Conservation (phyloP, 768 basidiomycete species). For the Hericium erinaceus region DNA sequence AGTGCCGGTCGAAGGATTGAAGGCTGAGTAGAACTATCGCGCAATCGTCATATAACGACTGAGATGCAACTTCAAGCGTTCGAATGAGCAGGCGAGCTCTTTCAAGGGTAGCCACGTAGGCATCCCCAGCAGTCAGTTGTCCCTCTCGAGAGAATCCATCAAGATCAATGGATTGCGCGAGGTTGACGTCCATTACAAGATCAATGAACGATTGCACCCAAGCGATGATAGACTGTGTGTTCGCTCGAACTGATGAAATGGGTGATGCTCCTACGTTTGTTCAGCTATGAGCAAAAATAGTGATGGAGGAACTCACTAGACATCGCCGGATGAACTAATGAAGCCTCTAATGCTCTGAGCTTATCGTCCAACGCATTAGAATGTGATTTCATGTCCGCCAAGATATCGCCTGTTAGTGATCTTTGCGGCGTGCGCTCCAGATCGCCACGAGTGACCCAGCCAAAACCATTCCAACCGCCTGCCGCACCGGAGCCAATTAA, state of each 20-base stretch:
- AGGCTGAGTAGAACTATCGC: constrained; percentile 48
- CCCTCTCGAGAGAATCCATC: constrained; percentile 56
- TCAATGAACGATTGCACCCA: constrained; percentile 50
- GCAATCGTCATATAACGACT: constrained; percentile 68
- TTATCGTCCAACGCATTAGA: constrained; percentile 42
- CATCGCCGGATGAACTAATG: constrained; percentile 11
- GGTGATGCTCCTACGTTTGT: too few species aligned
- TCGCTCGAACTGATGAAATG: constrained; percentile 20
- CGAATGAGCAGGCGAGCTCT: constrained; percentile 61
- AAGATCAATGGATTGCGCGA: constrained; percentile 77
- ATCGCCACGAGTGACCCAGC: constrained; percentile 56
- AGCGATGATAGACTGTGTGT: constrained; percentile 43
- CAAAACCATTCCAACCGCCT: constrained; percentile 78
- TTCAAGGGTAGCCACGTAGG: constrained; percentile 58
- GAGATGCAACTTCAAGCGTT: constrained; percentile 58
- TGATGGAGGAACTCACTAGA: neutral
- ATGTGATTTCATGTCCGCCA: constrained; percentile 42
- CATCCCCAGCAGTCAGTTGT: constrained; percentile 31
- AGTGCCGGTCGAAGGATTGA: constrained; percentile 32
- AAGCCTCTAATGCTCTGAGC: constrained; percentile 26
- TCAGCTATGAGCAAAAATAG: constrained; percentile 1
- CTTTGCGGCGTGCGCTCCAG: constrained; percentile 36
- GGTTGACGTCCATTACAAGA: constrained; percentile 59
- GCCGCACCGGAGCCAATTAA: constrained; percentile 74
- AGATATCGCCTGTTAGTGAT: constrained; percentile 35